phyloP scores from a whole-genome alignment of 2,329 filamentous ascomycete genomes.

The Trichoderma semiorbis region DNA sequence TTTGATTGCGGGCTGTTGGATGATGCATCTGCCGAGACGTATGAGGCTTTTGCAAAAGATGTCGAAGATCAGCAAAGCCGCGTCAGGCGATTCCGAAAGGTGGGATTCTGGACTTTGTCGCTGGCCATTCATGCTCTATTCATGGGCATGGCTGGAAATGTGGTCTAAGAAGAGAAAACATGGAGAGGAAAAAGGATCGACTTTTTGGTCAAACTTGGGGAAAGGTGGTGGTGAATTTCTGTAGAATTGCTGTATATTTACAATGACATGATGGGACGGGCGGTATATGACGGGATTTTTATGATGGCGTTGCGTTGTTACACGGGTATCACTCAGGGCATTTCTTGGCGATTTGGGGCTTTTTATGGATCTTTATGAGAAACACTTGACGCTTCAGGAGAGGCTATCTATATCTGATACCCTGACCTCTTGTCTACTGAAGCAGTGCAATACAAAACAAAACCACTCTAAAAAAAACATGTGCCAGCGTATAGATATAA shows the following conservation, averaged over 20 bases:
- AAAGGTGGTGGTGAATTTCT: background rate
- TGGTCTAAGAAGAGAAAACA: constrained; percentile 41
- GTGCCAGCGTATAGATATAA: background rate
- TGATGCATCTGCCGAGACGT: constrained; percentile 88
- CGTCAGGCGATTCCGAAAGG: constrained; percentile 85
- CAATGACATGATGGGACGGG: constrained; percentile 13
- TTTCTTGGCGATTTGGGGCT: constrained; percentile 5
- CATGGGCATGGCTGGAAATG: constrained; percentile 87
- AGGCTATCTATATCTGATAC: constrained; percentile 13
- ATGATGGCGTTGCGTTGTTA: constrained; percentile 15
- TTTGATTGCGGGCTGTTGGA: constrained; percentile 94
- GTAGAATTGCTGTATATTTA: constrained; percentile 19
- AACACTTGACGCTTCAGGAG: background rate
- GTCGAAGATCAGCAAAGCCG: constrained; percentile 86
- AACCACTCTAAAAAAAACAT: background rate
- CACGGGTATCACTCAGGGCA: constrained; percentile 1
- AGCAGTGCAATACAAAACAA: constrained; percentile 7
- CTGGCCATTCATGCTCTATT: constrained; percentile 90
- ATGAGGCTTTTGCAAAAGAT: constrained; percentile 88
- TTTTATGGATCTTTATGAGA: background rate
- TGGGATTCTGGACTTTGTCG: constrained; percentile 93
- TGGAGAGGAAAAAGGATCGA: too few species aligned
- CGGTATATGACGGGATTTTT: constrained; percentile 3
- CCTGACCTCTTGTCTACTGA: background rate
- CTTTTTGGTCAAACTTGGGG: background rate